These are phyloP conservation scores for Phytophthora colocasiae DNA, from an alignment of 352 stramenopile species.

Conservation along the genomic window DNA sequence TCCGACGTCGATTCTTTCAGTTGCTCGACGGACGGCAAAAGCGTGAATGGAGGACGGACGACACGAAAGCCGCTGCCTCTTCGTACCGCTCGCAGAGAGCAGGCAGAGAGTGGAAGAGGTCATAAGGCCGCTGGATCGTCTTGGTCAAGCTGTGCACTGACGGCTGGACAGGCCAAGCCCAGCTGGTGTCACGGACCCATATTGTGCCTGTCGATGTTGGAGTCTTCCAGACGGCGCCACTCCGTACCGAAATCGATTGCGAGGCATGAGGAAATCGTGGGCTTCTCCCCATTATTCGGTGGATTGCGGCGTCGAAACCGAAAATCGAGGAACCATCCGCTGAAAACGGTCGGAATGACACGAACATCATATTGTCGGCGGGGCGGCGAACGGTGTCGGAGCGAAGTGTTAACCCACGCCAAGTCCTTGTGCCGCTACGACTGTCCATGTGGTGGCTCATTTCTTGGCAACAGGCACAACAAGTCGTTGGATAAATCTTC, in stretches of 20 bases:
- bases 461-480: constrained; percentile 12
- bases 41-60: constrained; percentile 23
- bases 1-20: constrained; percentile 11
- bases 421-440: constrained; percentile 26
- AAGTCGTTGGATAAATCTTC: constrained; percentile 14
- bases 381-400: not conserved
- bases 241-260: constrained; percentile 23
- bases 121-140: constrained; percentile 7
- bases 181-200: constrained; percentile 24
- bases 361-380: constrained; percentile 6
- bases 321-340: constrained; percentile 16
- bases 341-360: constrained; percentile 10
- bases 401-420: constrained; percentile 16
- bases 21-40: constrained; percentile 34
- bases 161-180: constrained; percentile 28
- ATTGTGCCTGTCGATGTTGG: constrained; percentile 21
- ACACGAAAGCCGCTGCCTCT: constrained; percentile 4
- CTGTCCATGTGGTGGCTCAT: constrained; percentile 29
- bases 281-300: constrained; percentile 5
- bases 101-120: constrained; percentile 19
- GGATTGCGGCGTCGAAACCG: constrained; percentile 8
- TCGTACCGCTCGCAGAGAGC: constrained; percentile 15
- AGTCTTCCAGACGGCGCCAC: not conserved
- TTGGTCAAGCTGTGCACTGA: not conserved
- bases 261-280: not conserved